Evolutionary conservation across 2,329 filamentous ascomycete genomes (phyloP).

Genomic region (Pochonia chlamydosporia): DNA sequence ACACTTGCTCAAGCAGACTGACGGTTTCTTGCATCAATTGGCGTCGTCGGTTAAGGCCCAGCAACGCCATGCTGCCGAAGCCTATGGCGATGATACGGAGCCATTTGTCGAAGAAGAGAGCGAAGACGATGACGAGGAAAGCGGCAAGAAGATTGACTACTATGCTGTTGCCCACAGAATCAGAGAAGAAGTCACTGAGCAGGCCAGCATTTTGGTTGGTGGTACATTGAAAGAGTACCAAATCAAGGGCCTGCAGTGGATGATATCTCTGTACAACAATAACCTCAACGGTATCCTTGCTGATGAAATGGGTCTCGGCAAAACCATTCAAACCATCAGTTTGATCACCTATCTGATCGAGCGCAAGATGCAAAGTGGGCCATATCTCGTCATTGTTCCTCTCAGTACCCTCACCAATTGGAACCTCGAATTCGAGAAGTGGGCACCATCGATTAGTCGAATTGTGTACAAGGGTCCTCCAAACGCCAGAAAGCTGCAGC

Average conservation of each 20-base stretch:
- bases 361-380: slow-evolving; percentile 84
- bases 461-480: slow-evolving; percentile 98
- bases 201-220: slow-evolving; percentile 83
- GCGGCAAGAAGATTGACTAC: slow-evolving; percentile 86
- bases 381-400: slow-evolving; percentile 94
- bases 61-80: slow-evolving; percentile 75
- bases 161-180: slow-evolving; percentile 96
- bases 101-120: slow-evolving; percentile 56
- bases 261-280: slow-evolving; percentile 99
- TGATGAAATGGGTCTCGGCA: slow-evolving; percentile 99
- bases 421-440: slow-evolving; percentile 98
- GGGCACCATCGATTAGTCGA: slow-evolving; percentile 80
- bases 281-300: slow-evolving; percentile 98
- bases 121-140: slow-evolving; percentile 64
- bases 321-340: slow-evolving; percentile 98
- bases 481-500: slow-evolving; percentile 78
- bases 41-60: slow-evolving; percentile 92
- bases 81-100: slow-evolving; percentile 62
- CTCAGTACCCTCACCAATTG: slow-evolving; percentile 97
- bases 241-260: slow-evolving; percentile 97
- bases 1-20: slow-evolving; percentile 91
- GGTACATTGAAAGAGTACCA: slow-evolving; percentile 96
- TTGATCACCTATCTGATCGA: slow-evolving; percentile 96
- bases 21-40: slow-evolving; percentile 94
- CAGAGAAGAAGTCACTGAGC: slow-evolving; percentile 82